A percentile compares a stretch with the other conserved stretches of the same genome.
Evolutionary conservation across 176 grass and related monocot species (phyloP).

Genomic region (Oryza punctata): DNA sequence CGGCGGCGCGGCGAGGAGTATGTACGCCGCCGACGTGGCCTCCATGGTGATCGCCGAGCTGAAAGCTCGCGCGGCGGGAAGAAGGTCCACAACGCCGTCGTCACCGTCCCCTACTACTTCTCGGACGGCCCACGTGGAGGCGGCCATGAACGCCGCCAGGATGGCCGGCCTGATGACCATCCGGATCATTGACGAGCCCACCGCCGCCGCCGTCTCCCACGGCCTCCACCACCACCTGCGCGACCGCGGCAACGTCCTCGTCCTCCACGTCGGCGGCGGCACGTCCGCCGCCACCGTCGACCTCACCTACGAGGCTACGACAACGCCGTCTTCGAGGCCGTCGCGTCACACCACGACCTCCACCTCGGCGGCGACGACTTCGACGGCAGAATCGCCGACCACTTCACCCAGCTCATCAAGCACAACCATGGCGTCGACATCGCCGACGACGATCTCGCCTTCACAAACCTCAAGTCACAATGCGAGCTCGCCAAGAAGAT

Average conservation of each 20-base stretch:
- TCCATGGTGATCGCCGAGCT: neutral
- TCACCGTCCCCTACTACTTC: neutral
- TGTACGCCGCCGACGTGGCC: neutral
- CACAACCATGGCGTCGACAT: neutral
- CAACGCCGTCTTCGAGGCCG: neutral
- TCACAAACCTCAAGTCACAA: neutral
- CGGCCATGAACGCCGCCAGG: neutral
- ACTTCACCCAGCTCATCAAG: neutral
- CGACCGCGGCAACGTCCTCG: neutral
- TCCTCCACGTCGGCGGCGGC: conserved; percentile 35
- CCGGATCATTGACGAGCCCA: neutral
- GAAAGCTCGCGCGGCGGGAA: neutral
- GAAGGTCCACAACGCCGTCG: neutral
- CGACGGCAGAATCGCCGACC: neutral
- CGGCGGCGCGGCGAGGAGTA: neutral
- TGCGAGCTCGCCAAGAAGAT: conserved; percentile 22
- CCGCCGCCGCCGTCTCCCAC: neutral
- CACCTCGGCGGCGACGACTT: conserved; percentile 4
- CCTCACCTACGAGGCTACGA: neutral
- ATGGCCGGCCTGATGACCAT: neutral
- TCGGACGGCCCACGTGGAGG: neutral
- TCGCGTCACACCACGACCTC: neutral
- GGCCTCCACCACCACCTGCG: neutral
- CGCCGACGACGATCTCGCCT: neutral
- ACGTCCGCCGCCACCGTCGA: neutral